phyloP scores from a whole-genome alignment of 2,329 filamentous ascomycete species.

The Talaromyces pinophilus region DNA sequence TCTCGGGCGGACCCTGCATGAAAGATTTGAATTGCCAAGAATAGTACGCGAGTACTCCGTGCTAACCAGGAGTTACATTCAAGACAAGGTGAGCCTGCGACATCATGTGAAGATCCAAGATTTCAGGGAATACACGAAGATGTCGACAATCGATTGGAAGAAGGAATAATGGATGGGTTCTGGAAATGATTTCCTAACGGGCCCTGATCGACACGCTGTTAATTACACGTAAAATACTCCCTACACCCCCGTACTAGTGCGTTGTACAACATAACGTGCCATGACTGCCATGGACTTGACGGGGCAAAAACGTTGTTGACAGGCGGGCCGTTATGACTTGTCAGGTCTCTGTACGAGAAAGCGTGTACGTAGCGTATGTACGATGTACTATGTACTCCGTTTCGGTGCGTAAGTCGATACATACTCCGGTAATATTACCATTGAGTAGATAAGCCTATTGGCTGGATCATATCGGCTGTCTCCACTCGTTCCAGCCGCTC shows the following conservation, averaged over 20 bases:
- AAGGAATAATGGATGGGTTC: neutral
- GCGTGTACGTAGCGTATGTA: neutral
- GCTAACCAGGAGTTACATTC: neutral
- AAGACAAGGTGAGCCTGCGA: neutral
- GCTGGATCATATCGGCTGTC: neutral
- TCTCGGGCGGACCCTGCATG: conserved; percentile 15
- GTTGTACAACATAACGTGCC: conserved; percentile 4
- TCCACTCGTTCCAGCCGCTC: neutral
- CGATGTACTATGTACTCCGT: neutral
- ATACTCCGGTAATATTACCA: neutral
- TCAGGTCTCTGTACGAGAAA: conserved; percentile 6
- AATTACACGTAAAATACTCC: conserved; percentile 4
- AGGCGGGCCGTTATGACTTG: conserved; percentile 22
- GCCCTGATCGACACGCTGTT: conserved; percentile 14
- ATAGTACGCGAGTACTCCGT: neutral
- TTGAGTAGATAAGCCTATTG: neutral
- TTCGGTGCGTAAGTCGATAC: neutral
- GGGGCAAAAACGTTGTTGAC: conserved; percentile 23
- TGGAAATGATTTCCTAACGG: conserved; percentile 17
- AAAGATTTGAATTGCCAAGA: neutral
- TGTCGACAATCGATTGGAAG: neutral
- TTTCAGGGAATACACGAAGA: neutral
- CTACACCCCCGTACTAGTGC: neutral
- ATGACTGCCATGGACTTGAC: conserved; percentile 1
- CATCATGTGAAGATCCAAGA: neutral